A percentile compares a stretch with the other conserved stretches of the same genome.
Evolutionary conservation across 2,329 filamentous ascomycete species (phyloP).

Genomic region (Xylaria sp.): DNA sequence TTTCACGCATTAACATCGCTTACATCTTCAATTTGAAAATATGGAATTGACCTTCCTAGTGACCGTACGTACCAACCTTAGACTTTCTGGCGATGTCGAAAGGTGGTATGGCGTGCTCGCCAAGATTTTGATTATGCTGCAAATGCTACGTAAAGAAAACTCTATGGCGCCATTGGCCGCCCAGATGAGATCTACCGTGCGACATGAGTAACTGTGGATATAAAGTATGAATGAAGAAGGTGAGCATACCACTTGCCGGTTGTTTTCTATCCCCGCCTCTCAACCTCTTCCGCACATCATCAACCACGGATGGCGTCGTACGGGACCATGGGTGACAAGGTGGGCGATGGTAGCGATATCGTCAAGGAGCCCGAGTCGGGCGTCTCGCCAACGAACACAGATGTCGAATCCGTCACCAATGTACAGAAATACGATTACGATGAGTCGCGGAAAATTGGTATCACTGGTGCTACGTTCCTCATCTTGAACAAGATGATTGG

Average conservation of each 20-base stretch:
- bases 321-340: conserved; percentile 31
- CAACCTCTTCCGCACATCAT: conserved; percentile 7
- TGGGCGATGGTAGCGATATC: conserved; percentile 29
- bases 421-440: conserved; percentile 46
- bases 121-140: conserved; percentile 40
- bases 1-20: too few relatives aligned
- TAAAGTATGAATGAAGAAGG: conserved; percentile 32
- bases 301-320: conserved; percentile 26
- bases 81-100: conserved; percentile 29
- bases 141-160: conserved; percentile 39
- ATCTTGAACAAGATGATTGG: conserved; percentile 70
- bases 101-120: conserved; percentile 46
- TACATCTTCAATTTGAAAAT: too few relatives aligned
- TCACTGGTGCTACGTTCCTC: conserved; percentile 64
- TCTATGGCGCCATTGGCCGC: conserved; percentile 40
- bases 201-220: conserved; percentile 26
- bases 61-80: neutral
- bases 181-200: conserved; percentile 35
- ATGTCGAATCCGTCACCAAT: conserved; percentile 42
- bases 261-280: conserved; percentile 11
- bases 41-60: neutral
- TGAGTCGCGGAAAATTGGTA: conserved; percentile 60
- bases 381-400: conserved; percentile 27
- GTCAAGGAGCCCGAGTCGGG: conserved; percentile 39
- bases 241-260: conserved; percentile 6